Conservation (phyloP, 371 early-diverging fungal species). For the Mortierella sp. region DNA sequence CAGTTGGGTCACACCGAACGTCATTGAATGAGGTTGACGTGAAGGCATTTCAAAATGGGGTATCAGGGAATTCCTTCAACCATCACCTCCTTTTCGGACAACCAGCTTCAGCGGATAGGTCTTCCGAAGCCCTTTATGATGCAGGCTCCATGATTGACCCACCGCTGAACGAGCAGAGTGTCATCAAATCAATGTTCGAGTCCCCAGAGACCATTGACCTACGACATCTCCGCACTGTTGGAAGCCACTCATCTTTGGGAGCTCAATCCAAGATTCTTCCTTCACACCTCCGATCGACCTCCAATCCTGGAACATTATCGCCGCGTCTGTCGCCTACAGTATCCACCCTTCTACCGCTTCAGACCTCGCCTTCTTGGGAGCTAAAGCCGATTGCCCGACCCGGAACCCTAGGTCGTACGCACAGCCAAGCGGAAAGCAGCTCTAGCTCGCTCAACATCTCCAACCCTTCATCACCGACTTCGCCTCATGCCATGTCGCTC, state of each 20-base stretch:
- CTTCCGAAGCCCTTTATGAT: slow-evolving; percentile 4
- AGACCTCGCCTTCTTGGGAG: slow-evolving; percentile 38
- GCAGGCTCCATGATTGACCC: slow-evolving; percentile 2
- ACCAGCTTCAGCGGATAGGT: neutral
- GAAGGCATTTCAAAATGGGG: slow-evolving; percentile 6
- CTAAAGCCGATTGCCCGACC: slow-evolving; percentile 32
- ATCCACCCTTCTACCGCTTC: slow-evolving; percentile 7
- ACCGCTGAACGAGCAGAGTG: slow-evolving; percentile 44
- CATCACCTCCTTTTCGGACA: slow-evolving; percentile 38
- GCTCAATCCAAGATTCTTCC: slow-evolving; percentile 44
- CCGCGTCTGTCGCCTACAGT: slow-evolving; percentile 35
- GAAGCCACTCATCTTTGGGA: slow-evolving; percentile 32
- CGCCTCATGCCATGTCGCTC: slow-evolving; percentile 21
- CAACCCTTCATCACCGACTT: slow-evolving; percentile 35
- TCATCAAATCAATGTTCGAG: slow-evolving; percentile 54
- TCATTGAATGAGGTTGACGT: slow-evolving; percentile 20
- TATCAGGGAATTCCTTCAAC: slow-evolving; percentile 10
- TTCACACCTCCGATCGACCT: slow-evolving; percentile 46
- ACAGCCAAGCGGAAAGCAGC: slow-evolving; percentile 42
- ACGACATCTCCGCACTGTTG: slow-evolving; percentile 40
- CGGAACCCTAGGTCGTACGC: slow-evolving; percentile 36
- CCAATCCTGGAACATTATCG: slow-evolving; percentile 33
- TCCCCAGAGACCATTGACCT: slow-evolving; percentile 42
- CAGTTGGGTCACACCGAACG: neutral
- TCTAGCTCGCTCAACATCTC: slow-evolving; percentile 34